These are phyloP conservation scores for Aspergillus bertholletiae DNA, from an alignment of 495 filamentous ascomycete species.

Conservation along the genomic window DNA sequence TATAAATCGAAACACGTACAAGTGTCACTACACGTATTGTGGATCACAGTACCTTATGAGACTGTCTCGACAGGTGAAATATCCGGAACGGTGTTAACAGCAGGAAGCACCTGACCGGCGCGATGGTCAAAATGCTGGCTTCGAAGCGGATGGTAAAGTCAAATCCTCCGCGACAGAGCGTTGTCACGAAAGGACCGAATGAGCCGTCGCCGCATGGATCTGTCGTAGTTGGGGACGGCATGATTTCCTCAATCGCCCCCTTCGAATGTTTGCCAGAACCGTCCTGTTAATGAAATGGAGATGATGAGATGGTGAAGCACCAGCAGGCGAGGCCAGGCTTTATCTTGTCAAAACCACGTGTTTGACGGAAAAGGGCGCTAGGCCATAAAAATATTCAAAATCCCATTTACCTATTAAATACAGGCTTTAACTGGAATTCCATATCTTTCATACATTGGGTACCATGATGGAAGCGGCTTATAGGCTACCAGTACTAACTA, in stretches of 20 bases:
- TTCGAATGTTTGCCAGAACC: not conserved
- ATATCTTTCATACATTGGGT: no score
- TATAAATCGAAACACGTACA: slow-evolving; percentile 1
- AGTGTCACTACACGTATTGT: slow-evolving; percentile 6
- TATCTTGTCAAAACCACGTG: no score
- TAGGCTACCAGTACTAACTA: no score
- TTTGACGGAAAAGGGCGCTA: no score
- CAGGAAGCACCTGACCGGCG: slow-evolving; percentile 42
- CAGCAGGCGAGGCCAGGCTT: no score
- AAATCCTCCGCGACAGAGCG: slow-evolving; percentile 37
- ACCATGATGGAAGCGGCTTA: no score
- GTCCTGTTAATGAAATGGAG: no score
- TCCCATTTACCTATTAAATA: no score
- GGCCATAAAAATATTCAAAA: not conserved
- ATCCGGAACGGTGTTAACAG: slow-evolving; percentile 31
- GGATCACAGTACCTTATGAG: slow-evolving; percentile 30
- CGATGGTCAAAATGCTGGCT: slow-evolving; percentile 41
- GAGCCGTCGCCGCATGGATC: slow-evolving; percentile 8
- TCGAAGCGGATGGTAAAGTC: slow-evolving; percentile 54
- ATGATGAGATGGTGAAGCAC: not conserved
- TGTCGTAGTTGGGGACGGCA: not conserved
- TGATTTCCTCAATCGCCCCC: not conserved
- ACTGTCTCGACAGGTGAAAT: slow-evolving; percentile 28
- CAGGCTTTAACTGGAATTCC: no score
- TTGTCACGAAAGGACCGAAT: slow-evolving; percentile 14